Conservation (phyloP, 1,139 yeast species). For the Nadsonia starkeyi-henricii region DNA sequence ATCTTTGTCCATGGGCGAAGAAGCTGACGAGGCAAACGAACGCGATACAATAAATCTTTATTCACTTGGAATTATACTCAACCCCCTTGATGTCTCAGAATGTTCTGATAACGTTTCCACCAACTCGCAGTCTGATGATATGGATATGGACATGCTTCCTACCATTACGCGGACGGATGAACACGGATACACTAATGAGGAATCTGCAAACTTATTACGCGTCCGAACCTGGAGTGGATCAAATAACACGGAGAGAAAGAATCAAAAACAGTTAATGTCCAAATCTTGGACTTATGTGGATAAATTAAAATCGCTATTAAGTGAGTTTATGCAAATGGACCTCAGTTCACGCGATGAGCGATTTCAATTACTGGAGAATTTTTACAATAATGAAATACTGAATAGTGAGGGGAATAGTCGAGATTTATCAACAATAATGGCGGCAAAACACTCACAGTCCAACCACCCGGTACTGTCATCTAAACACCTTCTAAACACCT, state of each 20-base stretch:
- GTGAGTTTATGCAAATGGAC: background rate
- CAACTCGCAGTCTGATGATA: slow-evolving; percentile 1
- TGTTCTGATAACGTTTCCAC: slow-evolving; percentile 9
- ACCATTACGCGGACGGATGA: background rate
- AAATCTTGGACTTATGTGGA: background rate
- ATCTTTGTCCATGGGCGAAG: slow-evolving; percentile 4
- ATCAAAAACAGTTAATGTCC: background rate
- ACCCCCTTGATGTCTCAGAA: slow-evolving; percentile 5
- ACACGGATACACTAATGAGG: background rate
- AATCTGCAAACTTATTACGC: slow-evolving; percentile 1
- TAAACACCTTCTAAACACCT: slow-evolving; percentile 32
- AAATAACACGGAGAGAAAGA: background rate
- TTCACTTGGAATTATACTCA: slow-evolving; percentile 19
- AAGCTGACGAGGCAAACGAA: slow-evolving; percentile 4
- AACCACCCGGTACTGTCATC: slow-evolving; percentile 40
- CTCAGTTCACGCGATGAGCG: background rate
- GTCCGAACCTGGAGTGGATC: background rate
- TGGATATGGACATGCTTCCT: background rate
- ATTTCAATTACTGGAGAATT: slow-evolving; percentile 7
- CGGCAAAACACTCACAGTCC: background rate
- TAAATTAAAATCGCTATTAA: background rate
- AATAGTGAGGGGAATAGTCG: background rate
- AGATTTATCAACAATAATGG: background rate
- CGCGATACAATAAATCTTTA: slow-evolving; percentile 17
- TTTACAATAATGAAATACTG: slow-evolving; percentile 25